phyloP scores from a whole-genome alignment of 2,329 filamentous ascomycete species.

The Furcasterigmium furcatum region DNA sequence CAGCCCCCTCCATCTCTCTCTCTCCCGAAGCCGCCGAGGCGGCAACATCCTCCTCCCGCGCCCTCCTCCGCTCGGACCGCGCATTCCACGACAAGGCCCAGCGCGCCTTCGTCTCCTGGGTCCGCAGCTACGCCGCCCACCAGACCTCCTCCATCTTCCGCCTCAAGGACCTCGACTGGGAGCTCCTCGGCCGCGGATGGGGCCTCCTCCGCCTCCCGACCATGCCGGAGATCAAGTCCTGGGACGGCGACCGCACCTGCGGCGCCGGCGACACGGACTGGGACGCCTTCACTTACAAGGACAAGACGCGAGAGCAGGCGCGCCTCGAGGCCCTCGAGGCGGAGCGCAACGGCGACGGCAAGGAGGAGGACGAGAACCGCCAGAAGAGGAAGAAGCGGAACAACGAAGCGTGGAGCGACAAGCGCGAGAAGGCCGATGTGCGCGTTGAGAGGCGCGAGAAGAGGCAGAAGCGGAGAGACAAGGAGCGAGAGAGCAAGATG shows the following conservation, averaged over 20 bases:
- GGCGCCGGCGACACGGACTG: conserved; percentile 61
- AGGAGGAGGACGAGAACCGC: conserved; percentile 35
- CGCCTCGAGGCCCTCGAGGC: conserved; percentile 54
- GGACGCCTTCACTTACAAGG: conserved; percentile 66
- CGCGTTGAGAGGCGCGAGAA: conserved; percentile 61
- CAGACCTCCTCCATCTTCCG: conserved; percentile 90
- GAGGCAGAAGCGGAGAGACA: conserved; percentile 61
- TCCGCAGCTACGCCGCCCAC: conserved; percentile 87
- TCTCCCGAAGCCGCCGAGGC: conserved; percentile 57
- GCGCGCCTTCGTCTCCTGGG: conserved; percentile 89
- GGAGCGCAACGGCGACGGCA: conserved; percentile 34
- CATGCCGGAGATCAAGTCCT: conserved; percentile 85
- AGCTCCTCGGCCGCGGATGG: conserved; percentile 77
- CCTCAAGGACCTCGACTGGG: conserved; percentile 78
- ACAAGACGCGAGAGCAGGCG: conserved; percentile 66
- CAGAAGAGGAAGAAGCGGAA: conserved; percentile 56
- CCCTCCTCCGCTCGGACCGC: conserved; percentile 47
- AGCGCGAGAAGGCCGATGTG: conserved; percentile 62
- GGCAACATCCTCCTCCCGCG: conserved; percentile 59
- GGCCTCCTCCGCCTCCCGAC: conserved; percentile 82
- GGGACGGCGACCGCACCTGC: conserved; percentile 64
- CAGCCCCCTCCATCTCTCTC: conserved; percentile 52
- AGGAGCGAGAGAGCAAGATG: conserved; percentile 60
- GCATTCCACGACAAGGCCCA: conserved; percentile 82
- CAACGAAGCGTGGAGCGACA: conserved; percentile 71